Evolutionary conservation across 371 early-diverging fungal genomes (phyloP), one percentile per base, ranked within the genome.

Genomic region (Rhizomucor miehei): DNA sequence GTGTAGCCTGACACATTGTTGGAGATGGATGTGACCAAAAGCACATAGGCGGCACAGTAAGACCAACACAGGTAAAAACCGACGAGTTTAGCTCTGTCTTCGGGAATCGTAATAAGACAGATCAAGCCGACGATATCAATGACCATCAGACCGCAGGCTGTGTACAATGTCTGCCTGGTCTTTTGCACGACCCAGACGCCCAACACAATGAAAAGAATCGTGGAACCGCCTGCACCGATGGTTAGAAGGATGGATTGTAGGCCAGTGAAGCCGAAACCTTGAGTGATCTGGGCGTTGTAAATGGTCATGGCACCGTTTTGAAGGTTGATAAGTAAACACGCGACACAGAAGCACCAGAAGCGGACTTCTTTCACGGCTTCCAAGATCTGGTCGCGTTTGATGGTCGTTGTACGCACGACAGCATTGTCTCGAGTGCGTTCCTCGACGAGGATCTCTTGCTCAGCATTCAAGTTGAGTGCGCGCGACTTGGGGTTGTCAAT

Each of bases 221-320:
- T 65, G 11, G 59, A 58, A 6, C 53, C 58, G 59, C 73, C 67
- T 13, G 65, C 52, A 21, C 63, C 63, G 10, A 62, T 53, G 24
- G 51, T 65, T 14, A 73, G 44, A 13, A 73, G 40, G 20, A 65
- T 57, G 3, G 67, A 49, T 54, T 73, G 54, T 6, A 65, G 34
- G 17, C 61, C 58, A 5, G 62, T 58, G 44, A 69, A 73, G 6
- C 70, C 70, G 57, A 73, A 69, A 6, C 60, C 52, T 40, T 62
- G 52, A 17, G 62, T 61, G 52, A 73, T 48, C 35, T 65, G 63
- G 8, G 65, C 49, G 48, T 60, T 66, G 34, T 67, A 74, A 9
- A 57, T 67, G 21, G 66, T 65, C 60, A 66, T 59, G 36, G 63
- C 74, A 46, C 74, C 74, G 29, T 67, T 70, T 46, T 65, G 67